These are phyloP conservation scores for Talaromyces funiculosus DNA, from an alignment of 2,329 filamentous ascomycete genomes.

Conservation along the genomic window DNA sequence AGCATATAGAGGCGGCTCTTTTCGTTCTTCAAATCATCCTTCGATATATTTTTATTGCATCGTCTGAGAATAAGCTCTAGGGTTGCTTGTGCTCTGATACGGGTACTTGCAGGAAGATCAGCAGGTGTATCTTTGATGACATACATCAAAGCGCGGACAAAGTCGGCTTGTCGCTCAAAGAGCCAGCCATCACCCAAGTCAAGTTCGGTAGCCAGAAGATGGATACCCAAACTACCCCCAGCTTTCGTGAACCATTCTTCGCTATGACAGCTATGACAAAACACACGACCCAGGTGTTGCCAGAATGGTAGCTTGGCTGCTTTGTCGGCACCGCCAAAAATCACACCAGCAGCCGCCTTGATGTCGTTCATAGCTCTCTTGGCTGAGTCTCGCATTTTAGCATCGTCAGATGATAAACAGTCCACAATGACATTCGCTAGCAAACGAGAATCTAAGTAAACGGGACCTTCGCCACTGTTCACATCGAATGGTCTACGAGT, in stretches of 20 bases:
- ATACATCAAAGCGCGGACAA: slow-evolving; percentile 86
- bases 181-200: slow-evolving; percentile 83
- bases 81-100: slow-evolving; percentile 74
- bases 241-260: slow-evolving; percentile 99
- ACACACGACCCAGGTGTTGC: slow-evolving; percentile 70
- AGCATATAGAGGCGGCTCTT: slow-evolving; percentile 66
- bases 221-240: slow-evolving; percentile 84
- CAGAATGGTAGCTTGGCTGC: slow-evolving; percentile 80
- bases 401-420: slow-evolving; percentile 78
- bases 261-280: slow-evolving; percentile 92
- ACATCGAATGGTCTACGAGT: slow-evolving; percentile 75
- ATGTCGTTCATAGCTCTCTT: slow-evolving; percentile 72
- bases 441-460: slow-evolving; percentile 79
- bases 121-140: slow-evolving; percentile 98
- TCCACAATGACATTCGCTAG: slow-evolving; percentile 87
- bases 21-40: slow-evolving; percentile 67
- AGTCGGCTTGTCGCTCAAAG: slow-evolving; percentile 73
- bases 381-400: slow-evolving; percentile 73
- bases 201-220: slow-evolving; percentile 76
- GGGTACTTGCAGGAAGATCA: slow-evolving; percentile 84
- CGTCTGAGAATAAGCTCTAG: slow-evolving; percentile 71
- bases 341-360: slow-evolving; percentile 66
- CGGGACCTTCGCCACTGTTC: slow-evolving; percentile 74
- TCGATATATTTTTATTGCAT: slow-evolving; percentile 72
- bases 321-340: slow-evolving; percentile 69